Evolutionary conservation across 768 basidiomycete genomes (phyloP).

Genomic region (Tricholoma sp.): DNA sequence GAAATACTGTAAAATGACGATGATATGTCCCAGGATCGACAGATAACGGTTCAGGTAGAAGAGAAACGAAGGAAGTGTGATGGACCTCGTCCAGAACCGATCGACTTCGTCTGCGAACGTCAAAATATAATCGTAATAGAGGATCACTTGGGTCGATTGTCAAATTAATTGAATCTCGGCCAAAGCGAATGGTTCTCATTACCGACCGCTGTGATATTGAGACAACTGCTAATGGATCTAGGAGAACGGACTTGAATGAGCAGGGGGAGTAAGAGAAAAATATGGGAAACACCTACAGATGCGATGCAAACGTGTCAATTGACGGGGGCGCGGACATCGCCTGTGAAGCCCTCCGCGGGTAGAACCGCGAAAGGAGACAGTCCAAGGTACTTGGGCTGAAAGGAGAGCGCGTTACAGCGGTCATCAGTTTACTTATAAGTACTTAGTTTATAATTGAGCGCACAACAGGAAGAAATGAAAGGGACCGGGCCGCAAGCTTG

Average conservation of each 20-base stretch:
- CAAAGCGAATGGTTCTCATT: neutral
- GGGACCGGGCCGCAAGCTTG: too few species aligned
- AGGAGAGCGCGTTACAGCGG: neutral
- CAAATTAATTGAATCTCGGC: neutral
- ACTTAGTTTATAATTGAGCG: too few species aligned
- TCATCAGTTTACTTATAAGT: too few species aligned
- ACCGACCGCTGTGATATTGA: conserved; percentile 15
- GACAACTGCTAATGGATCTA: conserved; percentile 7
- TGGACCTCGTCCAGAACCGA: conserved; percentile 35
- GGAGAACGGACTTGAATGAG: neutral
- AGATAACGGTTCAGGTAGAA: conserved; percentile 44
- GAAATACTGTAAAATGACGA: conserved; percentile 29
- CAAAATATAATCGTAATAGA: conserved; percentile 46
- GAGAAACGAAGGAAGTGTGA: conserved; percentile 30
- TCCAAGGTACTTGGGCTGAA: too few species aligned
- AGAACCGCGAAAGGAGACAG: neutral
- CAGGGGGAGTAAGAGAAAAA: neutral
- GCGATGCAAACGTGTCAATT: neutral
- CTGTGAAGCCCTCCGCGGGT: neutral
- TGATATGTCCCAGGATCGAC: conserved; percentile 32
- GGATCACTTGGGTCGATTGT: conserved; percentile 23
- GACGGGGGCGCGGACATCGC: neutral
- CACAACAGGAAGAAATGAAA: too few species aligned
- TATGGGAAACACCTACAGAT: neutral
- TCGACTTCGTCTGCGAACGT: conserved; percentile 39